Base-by-base conservation (phyloP, 2,329 filamentous ascomycete genomes). In the Pyricularia sp. region DNA sequence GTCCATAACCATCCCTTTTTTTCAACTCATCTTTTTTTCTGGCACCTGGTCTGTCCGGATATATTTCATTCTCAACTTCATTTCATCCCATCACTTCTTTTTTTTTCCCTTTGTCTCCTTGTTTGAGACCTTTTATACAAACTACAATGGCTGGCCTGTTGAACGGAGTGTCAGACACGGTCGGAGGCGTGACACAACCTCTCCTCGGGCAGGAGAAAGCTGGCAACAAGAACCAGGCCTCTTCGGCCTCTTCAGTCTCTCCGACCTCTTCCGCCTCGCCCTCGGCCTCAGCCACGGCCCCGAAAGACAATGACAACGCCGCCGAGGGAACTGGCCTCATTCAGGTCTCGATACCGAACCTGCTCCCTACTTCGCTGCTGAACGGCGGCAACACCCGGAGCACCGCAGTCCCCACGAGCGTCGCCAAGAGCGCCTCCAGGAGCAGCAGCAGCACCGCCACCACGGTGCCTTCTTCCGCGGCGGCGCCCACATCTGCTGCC, bases 101-200 rank as follows among this genome's bases (percentile, higher is more conserved):
- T 12, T n/a, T n/a, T n/a, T n/a, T n/a, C 22, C 24, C 24, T 22
- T 35, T 30, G 3, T 6, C 49, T 31, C 26, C 19, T 31, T 55
- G 5, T 49, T 13, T 28, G 1, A 13, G 53, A n/a, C 16, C 33
- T 26, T 44, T 12, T 59, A 35, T 40, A 28, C 1, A 12, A 30
- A n/a, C 24, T 19, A 64, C 28, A 59, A 64, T 64, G 62, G 62
- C 62, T 55, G 62, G 62, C 10, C 62, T 40, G 22, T 55, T 64
- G 49, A 64, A 59, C 16, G 62, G 53, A 33, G 62, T 53, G 30
- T 31, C 31, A 22, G 22, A 57, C 26, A 4, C 57, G 4, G 22
- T n/a, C 49, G 62, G 53, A 19, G 49, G 12, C 13, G 61, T 59
- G n/a, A 40, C 62, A 24, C 30, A 13, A 12, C 49, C 53, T 30